Base-by-base conservation (phyloP, 1,284 basidiomycete species). In the Chiua sp. region DNA sequence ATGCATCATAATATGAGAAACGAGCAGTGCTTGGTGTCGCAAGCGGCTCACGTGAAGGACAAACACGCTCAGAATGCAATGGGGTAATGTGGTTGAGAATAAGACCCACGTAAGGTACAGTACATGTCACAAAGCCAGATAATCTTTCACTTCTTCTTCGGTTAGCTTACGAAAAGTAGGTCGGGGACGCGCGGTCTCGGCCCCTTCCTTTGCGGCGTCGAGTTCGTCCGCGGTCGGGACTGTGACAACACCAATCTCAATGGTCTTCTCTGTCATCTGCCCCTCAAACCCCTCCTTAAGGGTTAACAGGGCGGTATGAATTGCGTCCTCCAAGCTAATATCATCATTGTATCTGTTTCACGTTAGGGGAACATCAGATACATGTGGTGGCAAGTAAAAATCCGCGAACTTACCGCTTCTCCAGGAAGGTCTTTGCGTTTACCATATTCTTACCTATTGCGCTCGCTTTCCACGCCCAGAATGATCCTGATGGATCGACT, bases 361-460 rank as follows among this genome's bases (percentile, higher is more conserved):
- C 63, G 62, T 65, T 53, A 63, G 61, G 56, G 44, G 59, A 58
- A 49, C 48, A 57, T 64, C 55, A 66, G 63, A 44, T 63, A 59
- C 60, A 61, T 68, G 61, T 55, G 51, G 53, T 61, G 58, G 65
- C 62, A 61, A 63, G 56, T 52, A 64, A 73, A 65, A 68, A 67
- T 60, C 67, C 63, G 62, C 61, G 56, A 49, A 77, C 88, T 69
- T 68, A 95, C 93, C 96, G 87, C 80, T 99, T 99, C 80, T 99
- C 98, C 66, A 99, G 78, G 79, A 99, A 99, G 3, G 98, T 98
- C 80, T 99, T 99, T 56, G 96, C 98, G 73, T 99, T 99, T 57
- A 96, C 90, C 94, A 98, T 98, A 79, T 99, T 99, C 82, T 99
- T 99, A 46, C 98, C 98, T 71, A 99, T 99, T 18, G 98, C 98